Percentiles rank a stretch among this genome's conserved stretches.
phyloP scores from a whole-genome alignment of 768 basidiomycete genomes.

The Ephemerocybe angulata region DNA sequence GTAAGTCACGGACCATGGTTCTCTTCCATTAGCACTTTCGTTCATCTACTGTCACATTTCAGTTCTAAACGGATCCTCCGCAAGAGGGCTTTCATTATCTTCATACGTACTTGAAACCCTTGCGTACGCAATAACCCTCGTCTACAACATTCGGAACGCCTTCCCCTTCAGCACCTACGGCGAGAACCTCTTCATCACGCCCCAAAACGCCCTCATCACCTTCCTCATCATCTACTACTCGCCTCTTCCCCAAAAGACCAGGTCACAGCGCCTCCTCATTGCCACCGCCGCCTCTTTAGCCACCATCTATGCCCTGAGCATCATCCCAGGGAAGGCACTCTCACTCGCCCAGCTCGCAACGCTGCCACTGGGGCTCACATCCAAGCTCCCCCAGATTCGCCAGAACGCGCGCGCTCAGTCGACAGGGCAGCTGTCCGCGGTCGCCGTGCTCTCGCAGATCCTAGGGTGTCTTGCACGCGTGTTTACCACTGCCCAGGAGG shows the following conservation, averaged over 20 bases:
- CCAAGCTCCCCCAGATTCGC: conserved; percentile 91
- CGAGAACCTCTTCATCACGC: conserved; percentile 90
- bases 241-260: conserved; percentile 26
- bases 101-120: conserved; percentile 90
- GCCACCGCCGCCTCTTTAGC: conserved; percentile 19
- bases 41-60: conserved; percentile 1
- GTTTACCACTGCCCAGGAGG: conserved; percentile 90
- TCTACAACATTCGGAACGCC: conserved; percentile 77
- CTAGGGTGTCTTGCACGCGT: conserved; percentile 86
- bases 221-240: conserved; percentile 76
- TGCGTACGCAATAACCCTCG: conserved; percentile 84
- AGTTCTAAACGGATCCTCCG: conserved; percentile 75
- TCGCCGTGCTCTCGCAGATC: conserved; percentile 87
- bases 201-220: conserved; percentile 87
- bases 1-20: conserved; percentile 39
- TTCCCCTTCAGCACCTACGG: conserved; percentile 98
- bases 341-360: conserved; percentile 78
- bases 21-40: neutral
- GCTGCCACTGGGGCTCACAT: conserved; percentile 86
- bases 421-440: conserved; percentile 92
- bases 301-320: conserved; percentile 37
- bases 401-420: conserved; percentile 72
- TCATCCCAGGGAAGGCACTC: conserved; percentile 47
- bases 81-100: conserved; percentile 81
- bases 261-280: conserved; percentile 30